A percentile compares a stretch with the other conserved stretches of the same genome.
Conservation (phyloP, 2,329 filamentous ascomycete species). For the Rasamsonia emersonii region DNA sequence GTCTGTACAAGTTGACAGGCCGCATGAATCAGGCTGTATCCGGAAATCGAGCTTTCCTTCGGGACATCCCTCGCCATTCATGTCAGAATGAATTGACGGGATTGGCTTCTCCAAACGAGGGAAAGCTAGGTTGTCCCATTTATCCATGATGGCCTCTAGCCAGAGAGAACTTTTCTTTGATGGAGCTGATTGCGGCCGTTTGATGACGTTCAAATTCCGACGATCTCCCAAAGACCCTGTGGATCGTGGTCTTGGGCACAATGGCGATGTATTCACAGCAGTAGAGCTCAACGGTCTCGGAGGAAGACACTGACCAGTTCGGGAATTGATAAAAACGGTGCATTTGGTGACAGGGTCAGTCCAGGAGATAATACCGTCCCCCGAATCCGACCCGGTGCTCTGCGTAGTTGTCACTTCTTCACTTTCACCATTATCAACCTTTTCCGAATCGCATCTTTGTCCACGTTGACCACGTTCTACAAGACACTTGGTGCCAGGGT, state of each 20-base stretch:
- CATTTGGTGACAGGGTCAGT: conserved; percentile 49
- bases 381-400: not conserved
- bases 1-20: conserved; percentile 9
- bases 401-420: too few species aligned
- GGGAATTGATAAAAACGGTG: conserved; percentile 23
- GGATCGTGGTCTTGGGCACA: conserved; percentile 11
- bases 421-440: too few species aligned
- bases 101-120: conserved; percentile 39
- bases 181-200: conserved; percentile 13
- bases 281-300: conserved; percentile 7
- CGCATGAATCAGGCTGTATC: conserved; percentile 10
- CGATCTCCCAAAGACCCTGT: conserved; percentile 10
- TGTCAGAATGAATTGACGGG: conserved; percentile 22
- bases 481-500: too few species aligned
- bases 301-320: conserved; percentile 25
- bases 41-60: too few species aligned
- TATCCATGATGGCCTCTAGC: conserved; percentile 52
- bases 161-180: conserved; percentile 34
- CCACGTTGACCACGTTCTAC: too few species aligned
- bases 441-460: too few species aligned
- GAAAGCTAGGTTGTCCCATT: conserved; percentile 74
- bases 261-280: conserved; percentile 10
- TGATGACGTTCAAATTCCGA: conserved; percentile 4
- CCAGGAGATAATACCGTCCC: conserved; percentile 42
- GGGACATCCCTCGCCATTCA: too few species aligned